Evolutionary conservation across 2,329 filamentous ascomycete genomes (phyloP).

Genomic region (Paramyrothecium sp.): DNA sequence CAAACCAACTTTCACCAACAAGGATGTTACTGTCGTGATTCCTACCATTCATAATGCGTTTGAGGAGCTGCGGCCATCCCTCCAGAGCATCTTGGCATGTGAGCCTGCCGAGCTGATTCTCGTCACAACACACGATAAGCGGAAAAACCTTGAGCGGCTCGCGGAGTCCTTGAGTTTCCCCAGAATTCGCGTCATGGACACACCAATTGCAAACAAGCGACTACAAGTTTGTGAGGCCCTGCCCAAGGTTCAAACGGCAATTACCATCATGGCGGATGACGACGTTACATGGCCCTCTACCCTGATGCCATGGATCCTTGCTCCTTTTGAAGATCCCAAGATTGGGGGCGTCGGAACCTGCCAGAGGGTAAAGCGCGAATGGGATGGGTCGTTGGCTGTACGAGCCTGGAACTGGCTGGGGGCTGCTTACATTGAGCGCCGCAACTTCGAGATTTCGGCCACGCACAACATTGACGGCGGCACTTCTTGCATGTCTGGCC

Average conservation of each 20-base stretch:
- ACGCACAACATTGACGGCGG: conserved; percentile 94
- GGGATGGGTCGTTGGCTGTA: conserved; percentile 55
- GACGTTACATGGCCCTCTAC: conserved; percentile 91
- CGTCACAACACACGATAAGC: conserved; percentile 82
- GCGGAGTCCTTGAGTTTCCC: conserved; percentile 57
- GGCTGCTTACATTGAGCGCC: conserved; percentile 85
- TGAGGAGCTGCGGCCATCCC: conserved; percentile 77
- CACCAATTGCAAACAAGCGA: conserved; percentile 89
- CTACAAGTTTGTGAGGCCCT: conserved; percentile 91
- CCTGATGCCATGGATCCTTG: conserved; percentile 86
- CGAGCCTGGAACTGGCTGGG: conserved; percentile 86
- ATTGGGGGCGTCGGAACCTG: conserved; percentile 93
- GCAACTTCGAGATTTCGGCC: conserved; percentile 95
- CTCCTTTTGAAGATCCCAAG: conserved; percentile 79
- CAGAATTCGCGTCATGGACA: conserved; percentile 71
- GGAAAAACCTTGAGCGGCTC: conserved; percentile 65
- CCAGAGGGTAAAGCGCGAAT: conserved; percentile 75
- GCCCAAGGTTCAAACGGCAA: conserved; percentile 75
- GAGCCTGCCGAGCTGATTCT: conserved; percentile 73
- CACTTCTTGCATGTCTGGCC: conserved; percentile 93
- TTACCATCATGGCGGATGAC: conserved; percentile 93
- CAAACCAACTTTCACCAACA: conserved; percentile 73
- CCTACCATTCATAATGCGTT: conserved; percentile 88
- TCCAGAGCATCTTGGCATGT: conserved; percentile 73
- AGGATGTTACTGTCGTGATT: conserved; percentile 92